Conservation (phyloP, 2,329 filamentous ascomycete species). For the Fusarium sp. region DNA sequence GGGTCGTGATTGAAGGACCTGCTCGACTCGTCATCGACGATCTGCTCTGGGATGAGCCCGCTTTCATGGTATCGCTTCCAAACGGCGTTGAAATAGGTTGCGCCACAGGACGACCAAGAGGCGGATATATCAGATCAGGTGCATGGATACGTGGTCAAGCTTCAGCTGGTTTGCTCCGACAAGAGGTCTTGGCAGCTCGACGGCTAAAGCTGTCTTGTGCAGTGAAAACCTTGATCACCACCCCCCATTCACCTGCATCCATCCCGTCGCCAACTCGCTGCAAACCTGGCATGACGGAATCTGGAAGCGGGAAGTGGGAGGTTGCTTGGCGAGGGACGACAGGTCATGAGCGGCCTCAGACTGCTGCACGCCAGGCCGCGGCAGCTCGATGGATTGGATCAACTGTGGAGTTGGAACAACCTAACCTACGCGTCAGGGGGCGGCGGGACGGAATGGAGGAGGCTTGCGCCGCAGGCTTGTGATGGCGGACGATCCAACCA, state of each 20-base stretch:
- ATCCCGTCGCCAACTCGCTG: conserved; percentile 15
- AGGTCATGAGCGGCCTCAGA: conserved; percentile 7
- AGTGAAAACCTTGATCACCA: conserved; percentile 24
- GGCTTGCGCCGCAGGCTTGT: conserved; percentile 10
- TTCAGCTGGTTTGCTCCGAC: conserved; percentile 1
- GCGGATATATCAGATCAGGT: conserved; percentile 20
- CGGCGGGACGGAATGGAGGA: conserved; percentile 33
- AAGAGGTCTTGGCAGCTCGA: conserved; percentile 3
- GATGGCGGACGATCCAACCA: conserved; percentile 28
- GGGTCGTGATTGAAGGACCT: conserved; percentile 27
- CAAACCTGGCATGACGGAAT: conserved; percentile 8
- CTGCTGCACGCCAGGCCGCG: conserved; percentile 16
- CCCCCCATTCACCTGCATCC: conserved; percentile 12
- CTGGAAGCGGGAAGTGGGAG: conserved; percentile 33
- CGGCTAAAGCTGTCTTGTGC: conserved; percentile 1
- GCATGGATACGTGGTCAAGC: conserved; percentile 28
- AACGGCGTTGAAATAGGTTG: conserved; percentile 26
- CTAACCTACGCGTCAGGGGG: conserved; percentile 37
- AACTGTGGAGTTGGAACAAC: conserved; percentile 7
- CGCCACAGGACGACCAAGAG: conserved; percentile 28
- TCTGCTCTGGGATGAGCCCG: conserved; percentile 23
- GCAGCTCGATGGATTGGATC: conserved; percentile 20
- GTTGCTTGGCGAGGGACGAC: conserved; percentile 20
- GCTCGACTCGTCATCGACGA: conserved; percentile 28
- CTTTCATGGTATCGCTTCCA: conserved; percentile 13